A percentile compares a stretch with the other conserved stretches of the same genome.
Conservation (phyloP, 441 rosid species). For the Hypseocharis bilobata region DNA sequence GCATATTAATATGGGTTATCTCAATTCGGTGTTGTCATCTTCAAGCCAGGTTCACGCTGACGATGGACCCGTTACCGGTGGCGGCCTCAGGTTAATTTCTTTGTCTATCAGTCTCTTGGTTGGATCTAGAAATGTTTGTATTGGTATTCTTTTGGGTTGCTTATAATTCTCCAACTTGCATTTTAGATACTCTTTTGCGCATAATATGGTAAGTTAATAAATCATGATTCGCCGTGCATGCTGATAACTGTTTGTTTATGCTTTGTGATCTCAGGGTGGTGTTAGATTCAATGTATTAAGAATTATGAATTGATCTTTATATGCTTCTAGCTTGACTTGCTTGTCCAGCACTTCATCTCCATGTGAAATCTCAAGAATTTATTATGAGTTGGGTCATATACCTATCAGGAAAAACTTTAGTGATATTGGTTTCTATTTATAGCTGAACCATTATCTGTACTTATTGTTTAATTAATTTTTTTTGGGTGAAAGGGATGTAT, state of each 20-base stretch:
- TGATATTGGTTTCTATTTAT: not conserved
- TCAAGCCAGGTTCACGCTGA: slow-evolving; percentile 12
- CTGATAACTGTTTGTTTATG: not conserved
- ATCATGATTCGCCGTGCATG: not conserved
- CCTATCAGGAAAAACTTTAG: not conserved
- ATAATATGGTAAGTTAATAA: not conserved
- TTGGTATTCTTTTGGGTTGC: not conserved
- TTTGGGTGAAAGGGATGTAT: not conserved
- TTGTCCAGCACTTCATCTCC: not conserved
- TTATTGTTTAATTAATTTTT: not conserved
- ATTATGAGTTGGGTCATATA: not conserved
- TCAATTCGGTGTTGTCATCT: slow-evolving; percentile 8
- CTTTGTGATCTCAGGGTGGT: not conserved
- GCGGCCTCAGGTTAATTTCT: slow-evolving; percentile 6
- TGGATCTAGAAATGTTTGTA: not conserved
- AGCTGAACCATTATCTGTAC: not conserved
- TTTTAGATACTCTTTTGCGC: not conserved
- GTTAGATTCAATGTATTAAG: not conserved
- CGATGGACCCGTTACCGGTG: slow-evolving; percentile 7
- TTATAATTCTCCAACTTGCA: not conserved
- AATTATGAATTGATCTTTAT: not conserved
- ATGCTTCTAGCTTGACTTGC: not conserved
- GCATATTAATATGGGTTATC: slow-evolving; percentile 9
- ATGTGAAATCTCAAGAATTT: not conserved
- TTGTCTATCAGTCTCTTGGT: not conserved